phyloP scores from a whole-genome alignment of 2,329 filamentous ascomycete genomes.

The Ceratocystis albifundus region DNA sequence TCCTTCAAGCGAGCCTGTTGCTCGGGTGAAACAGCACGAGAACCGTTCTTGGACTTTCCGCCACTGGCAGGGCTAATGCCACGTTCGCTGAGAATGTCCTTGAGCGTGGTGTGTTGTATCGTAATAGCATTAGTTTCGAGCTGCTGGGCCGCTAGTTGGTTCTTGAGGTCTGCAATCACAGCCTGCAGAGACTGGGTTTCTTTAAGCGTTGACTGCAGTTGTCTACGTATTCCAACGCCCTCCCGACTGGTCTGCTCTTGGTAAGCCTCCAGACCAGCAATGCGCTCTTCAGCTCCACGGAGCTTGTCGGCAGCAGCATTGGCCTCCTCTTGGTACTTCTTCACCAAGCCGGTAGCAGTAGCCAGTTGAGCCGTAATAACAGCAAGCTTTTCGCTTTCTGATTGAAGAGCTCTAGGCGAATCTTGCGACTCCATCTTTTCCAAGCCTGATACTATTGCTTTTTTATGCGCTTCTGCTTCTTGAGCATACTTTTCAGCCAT shows the following conservation, averaged over 20 bases:
- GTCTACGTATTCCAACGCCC: slow-evolving; percentile 76
- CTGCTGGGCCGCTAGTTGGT: slow-evolving; percentile 72
- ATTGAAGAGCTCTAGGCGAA: slow-evolving; percentile 36
- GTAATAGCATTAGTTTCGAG: slow-evolving; percentile 88
- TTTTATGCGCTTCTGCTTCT: slow-evolving; percentile 75
- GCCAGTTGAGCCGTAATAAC: slow-evolving; percentile 72
- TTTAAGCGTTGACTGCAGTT: slow-evolving; percentile 72
- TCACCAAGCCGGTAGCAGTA: slow-evolving; percentile 65
- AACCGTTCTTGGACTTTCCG: slow-evolving; percentile 54
- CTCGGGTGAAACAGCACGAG: slow-evolving; percentile 66
- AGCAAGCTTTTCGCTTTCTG: slow-evolving; percentile 52
- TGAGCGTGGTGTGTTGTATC: slow-evolving; percentile 85
- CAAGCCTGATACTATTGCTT: slow-evolving; percentile 70
- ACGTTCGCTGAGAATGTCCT: slow-evolving; percentile 81
- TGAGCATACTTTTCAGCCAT: slow-evolving; percentile 74
- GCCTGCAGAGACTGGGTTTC: slow-evolving; percentile 74
- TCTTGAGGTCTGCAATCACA: slow-evolving; percentile 69
- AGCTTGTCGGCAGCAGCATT: slow-evolving; percentile 80
- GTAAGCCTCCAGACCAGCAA: slow-evolving; percentile 90
- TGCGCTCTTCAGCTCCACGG: slow-evolving; percentile 85
- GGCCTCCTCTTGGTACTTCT: slow-evolving; percentile 79
- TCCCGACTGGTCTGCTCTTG: slow-evolving; percentile 95
- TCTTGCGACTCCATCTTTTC: slow-evolving; percentile 56
- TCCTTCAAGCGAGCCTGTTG: slow-evolving; percentile 65
- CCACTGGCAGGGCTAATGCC: slow-evolving; percentile 68